These are phyloP conservation scores for California macrophylla DNA, from an alignment of 441 rosid species.

Conservation along the genomic window DNA sequence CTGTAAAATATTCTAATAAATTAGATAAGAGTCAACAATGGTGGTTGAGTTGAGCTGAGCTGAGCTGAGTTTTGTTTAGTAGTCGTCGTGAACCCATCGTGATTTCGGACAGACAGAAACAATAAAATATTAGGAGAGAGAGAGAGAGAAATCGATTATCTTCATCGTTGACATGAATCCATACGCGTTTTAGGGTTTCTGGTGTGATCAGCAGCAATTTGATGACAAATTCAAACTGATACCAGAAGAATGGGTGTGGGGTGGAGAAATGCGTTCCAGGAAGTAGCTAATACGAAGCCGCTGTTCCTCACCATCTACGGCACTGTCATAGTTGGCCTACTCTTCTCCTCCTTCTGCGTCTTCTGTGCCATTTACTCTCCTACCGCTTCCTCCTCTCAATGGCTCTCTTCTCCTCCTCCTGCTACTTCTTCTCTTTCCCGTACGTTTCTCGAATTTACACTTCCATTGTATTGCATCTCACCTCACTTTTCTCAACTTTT, in stretches of 20 bases:
- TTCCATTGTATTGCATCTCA: not conserved
- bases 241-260: slow-evolving; percentile 27
- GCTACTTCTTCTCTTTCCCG: slow-evolving; percentile 39
- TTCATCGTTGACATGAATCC: not conserved
- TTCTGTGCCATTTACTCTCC: slow-evolving; percentile 73
- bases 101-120: not conserved
- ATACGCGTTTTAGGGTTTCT: not conserved
- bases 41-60: not conserved
- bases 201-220: not conserved
- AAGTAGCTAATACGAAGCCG: slow-evolving; percentile 58
- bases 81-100: not conserved
- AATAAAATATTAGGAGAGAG: not conserved
- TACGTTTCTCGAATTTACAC: slow-evolving; percentile 13
- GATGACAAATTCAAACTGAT: not conserved
- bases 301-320: slow-evolving; percentile 75
- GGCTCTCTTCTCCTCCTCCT: slow-evolving; percentile 32
- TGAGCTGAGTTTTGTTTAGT: not conserved
- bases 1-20: too few relatives aligned
- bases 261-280: slow-evolving; percentile 71
- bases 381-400: slow-evolving; percentile 19
- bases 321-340: slow-evolving; percentile 61
- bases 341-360: slow-evolving; percentile 71
- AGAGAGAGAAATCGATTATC: not conserved
- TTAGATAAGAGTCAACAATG: slow-evolving; percentile 1
- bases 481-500: too few relatives aligned